These are phyloP conservation scores for Xerocomellus dryophilus DNA, from an alignment of 768 basidiomycete genomes.

Conservation along the genomic window DNA sequence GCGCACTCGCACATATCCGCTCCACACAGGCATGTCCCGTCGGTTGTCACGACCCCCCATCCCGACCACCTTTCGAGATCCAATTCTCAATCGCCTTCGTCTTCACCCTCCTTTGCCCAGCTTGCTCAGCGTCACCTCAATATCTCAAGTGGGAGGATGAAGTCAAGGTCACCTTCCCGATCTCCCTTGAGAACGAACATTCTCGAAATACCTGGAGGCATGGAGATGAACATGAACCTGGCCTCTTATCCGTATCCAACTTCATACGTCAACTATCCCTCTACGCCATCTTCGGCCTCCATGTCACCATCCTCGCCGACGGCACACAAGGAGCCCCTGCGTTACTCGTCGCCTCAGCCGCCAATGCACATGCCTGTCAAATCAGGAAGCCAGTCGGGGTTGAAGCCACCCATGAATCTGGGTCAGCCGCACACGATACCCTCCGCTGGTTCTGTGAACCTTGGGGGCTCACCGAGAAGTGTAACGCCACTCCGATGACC, in stretches of 20 bases:
- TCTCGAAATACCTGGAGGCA: slow-evolving; percentile 14
- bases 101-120: slow-evolving; percentile 18
- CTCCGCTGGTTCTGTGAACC: slow-evolving; percentile 16
- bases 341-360: slow-evolving; percentile 22
- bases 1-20: slow-evolving; percentile 22
- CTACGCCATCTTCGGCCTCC: slow-evolving; percentile 57
- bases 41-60: slow-evolving; percentile 45
- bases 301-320: slow-evolving; percentile 45
- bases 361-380: slow-evolving; percentile 16
- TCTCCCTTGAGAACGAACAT: slow-evolving; percentile 28
- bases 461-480: slow-evolving; percentile 18
- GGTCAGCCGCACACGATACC: slow-evolving; percentile 14
- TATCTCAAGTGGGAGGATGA: slow-evolving; percentile 23
- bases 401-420: slow-evolving; percentile 9
- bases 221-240: slow-evolving; percentile 13
- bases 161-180: slow-evolving; percentile 31
- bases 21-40: slow-evolving; percentile 49
- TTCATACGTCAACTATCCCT: slow-evolving; percentile 50
- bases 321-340: slow-evolving; percentile 14
- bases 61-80: slow-evolving; percentile 14
- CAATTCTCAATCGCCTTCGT: slow-evolving; percentile 8
- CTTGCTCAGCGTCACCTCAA: slow-evolving; percentile 27
- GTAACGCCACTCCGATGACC: slow-evolving; percentile 27
- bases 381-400: slow-evolving; percentile 17
- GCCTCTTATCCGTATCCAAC: slow-evolving; percentile 16